Base-by-base conservation (phyloP, 2,329 filamentous ascomycete genomes). In the Trematosphaeria pertusa region DNA sequence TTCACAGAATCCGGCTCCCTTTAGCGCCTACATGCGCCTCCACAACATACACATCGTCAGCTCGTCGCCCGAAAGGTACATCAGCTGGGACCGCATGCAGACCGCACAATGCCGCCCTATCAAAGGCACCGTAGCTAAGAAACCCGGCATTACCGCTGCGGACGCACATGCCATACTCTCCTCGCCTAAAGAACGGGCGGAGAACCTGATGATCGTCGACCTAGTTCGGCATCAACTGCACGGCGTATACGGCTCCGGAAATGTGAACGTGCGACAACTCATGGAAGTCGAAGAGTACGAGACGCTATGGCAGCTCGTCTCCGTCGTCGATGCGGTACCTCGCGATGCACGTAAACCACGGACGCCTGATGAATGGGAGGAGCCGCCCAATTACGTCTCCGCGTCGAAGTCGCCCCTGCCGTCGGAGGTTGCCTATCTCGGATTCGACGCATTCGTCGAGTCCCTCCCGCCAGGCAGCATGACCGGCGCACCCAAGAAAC, bases 181-280 rank as follows among this genome's bases (percentile, higher is more conserved):
- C 46, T 82, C 89, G 0, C 87, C 89, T 17, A 97, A 97, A 70
- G 94, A 97, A 71, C 86, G 89, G 61, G 93, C 93, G 0, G 93
- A 97, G 75, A 97, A 97, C 65, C 81, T 97, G 18, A 97, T 97
- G 94, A 97, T 97, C 61, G 92, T 96, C 2, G 93, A 97, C 70
- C 79, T 97, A 1, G 94, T 97, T n/a, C 84, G 93, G 0, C 93
- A 97, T 65, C 93, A 97, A 70, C 78, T 97, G 10, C 88, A 95
- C 70, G 85, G 87, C n/a, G 86, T 96, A 7, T 90, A 87, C 50
- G 89, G 89, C 4, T 81, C 87, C 1, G 86, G 85, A 0, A 82
- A 83, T 48, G 91, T 97, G 1, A 70, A 75, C 5, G 91, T 96
- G 1, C 84, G 86, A 11, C 87, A 91, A 44, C 76, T 97, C 18